Conservation (phyloP, 352 stramenopile genomes). For the Thalassiosira pacifica region DNA sequence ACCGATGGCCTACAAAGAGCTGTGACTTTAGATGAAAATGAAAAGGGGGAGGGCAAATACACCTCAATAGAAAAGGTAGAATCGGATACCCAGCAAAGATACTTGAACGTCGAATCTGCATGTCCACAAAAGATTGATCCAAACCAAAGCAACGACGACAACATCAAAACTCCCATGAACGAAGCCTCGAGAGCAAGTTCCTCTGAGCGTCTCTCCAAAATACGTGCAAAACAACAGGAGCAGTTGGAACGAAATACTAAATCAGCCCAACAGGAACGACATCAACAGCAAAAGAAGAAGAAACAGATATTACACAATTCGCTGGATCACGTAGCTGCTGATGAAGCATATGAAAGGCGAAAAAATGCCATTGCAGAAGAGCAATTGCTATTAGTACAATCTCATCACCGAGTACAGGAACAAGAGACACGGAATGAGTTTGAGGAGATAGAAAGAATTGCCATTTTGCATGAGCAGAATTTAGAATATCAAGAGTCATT, state of each 20-base stretch:
- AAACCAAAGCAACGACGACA: neutral
- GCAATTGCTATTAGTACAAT: constrained; percentile 28
- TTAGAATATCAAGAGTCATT: constrained; percentile 59
- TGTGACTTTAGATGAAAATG: no score
- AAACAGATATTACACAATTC: constrained; percentile 25
- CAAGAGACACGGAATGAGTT: constrained; percentile 35
- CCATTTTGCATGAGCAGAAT: constrained; percentile 54
- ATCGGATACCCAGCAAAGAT: no score
- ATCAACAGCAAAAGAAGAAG: constrained; percentile 31
- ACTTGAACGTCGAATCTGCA: neutral
- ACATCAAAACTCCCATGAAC: neutral
- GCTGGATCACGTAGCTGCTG: constrained; percentile 42
- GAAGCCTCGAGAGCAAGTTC: neutral
- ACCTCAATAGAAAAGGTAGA: no score
- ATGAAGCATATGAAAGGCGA: constrained; percentile 44
- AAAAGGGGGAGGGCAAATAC: no score
- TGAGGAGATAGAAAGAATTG: constrained; percentile 49
- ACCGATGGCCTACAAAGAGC: no score
- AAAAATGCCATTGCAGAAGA: constrained; percentile 33
- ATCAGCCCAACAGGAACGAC: constrained; percentile 27
- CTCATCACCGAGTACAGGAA: no score
- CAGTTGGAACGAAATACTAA: constrained; percentile 22
- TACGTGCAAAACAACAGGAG: constrained; percentile 51
- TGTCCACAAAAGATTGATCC: neutral
- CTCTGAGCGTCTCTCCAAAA: constrained; percentile 13